Base-by-base conservation (phyloP, 2,329 filamentous ascomycete genomes). In the Ophiocordyceps robertsii region DNA sequence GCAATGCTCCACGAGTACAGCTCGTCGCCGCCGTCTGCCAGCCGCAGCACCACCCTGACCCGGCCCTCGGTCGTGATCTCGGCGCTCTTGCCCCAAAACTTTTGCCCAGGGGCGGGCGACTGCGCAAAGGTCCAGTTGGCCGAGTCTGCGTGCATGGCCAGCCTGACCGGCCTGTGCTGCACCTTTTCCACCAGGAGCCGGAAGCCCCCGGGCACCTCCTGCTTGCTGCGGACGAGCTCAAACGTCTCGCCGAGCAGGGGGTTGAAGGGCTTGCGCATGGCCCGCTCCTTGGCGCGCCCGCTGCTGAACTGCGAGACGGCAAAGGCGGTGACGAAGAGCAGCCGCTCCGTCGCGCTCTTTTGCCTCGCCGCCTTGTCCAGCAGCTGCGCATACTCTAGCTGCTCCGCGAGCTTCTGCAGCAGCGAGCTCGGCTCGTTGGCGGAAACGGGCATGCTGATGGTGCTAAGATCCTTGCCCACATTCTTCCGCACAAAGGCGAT, bases 61-160 rank as follows among this genome's bases (percentile, higher is more conserved):
- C 86, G 83, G 3, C 92, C 92, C 43, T 95, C 90, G 0, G 88
- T 96, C 46, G 85, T 92, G 47, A 98, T 78, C 62, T 98, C 92
- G 3, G 87, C 87, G 43, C 83, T 90, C 67, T 96, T 96, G 43
- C 92, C 92, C 92, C 92, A 96, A 67, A 98, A 98, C 58, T 96
- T 96, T 58, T 98, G 90, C 19, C 83, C 82, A 0, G 92, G 92
- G 44, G 84, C 81, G 0, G 92, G 86, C 5, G 83, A 85, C 58
- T 96, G 92, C 1, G 85, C 73, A 47, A 95, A 81, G 3, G 83
- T 87, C 92, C 92, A 98, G 44, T 75, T 69, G 33, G 78, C 73
- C 33, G 84, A 79, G 59, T 98, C 92, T 5, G 90, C 92, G 60
- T 96, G 89, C 67, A 89, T 90, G 6, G 92, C 92, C 55, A 96